Evolutionary conservation across 2,329 filamentous ascomycete species (phyloP).

Genomic region (Ceratocystis diversiconidia): DNA sequence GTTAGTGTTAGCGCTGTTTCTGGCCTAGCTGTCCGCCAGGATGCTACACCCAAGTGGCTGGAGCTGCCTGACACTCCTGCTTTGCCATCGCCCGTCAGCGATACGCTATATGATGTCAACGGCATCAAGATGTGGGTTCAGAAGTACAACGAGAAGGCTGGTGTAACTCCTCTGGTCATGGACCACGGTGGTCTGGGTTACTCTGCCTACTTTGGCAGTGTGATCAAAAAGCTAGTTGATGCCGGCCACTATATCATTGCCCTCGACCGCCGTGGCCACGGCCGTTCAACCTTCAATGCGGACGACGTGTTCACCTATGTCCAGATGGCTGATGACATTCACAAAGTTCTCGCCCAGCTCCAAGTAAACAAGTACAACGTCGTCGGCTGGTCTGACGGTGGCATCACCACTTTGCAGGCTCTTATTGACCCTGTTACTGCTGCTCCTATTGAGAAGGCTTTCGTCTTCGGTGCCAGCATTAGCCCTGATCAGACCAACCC

Average conservation of each 20-base stretch:
- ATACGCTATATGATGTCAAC: conserved; percentile 24
- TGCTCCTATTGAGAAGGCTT: conserved; percentile 27
- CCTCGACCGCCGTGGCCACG: conserved; percentile 30
- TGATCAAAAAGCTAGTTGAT: conserved; percentile 26
- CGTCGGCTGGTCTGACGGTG: conserved; percentile 32
- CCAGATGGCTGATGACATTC: conserved; percentile 27
- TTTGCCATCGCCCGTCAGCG: conserved; percentile 26
- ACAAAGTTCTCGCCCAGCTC: conserved; percentile 23
- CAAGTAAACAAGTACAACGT: conserved; percentile 25
- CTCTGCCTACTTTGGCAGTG: conserved; percentile 29
- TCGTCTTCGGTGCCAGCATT: conserved; percentile 28
- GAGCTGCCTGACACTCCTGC: conserved; percentile 28
- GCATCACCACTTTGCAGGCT: conserved; percentile 27
- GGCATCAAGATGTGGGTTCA: conserved; percentile 30
- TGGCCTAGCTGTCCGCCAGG: conserved; percentile 22
- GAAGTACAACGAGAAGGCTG: conserved; percentile 28
- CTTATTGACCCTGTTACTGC: conserved; percentile 25
- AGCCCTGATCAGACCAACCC: conserved; percentile 26
- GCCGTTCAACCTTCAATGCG: conserved; percentile 27
- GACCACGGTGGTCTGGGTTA: conserved; percentile 30
- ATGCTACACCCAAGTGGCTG: conserved; percentile 22
- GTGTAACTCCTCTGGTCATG: conserved; percentile 27
- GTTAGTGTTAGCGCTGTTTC: conserved; percentile 2
- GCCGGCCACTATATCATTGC: conserved; percentile 28
- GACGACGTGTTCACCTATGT: conserved; percentile 28